Base-by-base conservation (phyloP, 371 early-diverging fungal genomes). In the Choanephora cucurbitarum region DNA sequence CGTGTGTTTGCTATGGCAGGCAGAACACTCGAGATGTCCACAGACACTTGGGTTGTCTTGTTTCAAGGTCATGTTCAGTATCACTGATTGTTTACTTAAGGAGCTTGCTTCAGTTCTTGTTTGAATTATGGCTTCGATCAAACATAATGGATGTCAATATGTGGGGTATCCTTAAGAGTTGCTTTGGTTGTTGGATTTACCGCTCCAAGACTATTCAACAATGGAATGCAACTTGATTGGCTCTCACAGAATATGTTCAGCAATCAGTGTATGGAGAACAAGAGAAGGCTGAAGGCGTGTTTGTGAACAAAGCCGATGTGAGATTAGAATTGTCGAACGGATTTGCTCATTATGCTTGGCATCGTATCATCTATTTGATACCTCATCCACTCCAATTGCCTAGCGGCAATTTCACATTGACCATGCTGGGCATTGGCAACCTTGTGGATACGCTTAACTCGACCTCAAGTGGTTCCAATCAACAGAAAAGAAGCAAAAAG, bases 271-370 rank as follows among this genome's bases (percentile, higher is more conserved):
- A 86, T 60, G 89, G 89, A 18, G 77, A 77, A 10, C 62, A 63
- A 22, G 80, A 84, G 57, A 87, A 88, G 14, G 51, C 40, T 10
- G 21, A 74, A 74, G 17, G 82, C 73, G 67, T 86, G 42, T 73
- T 77, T 17, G 72, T 82, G 32, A 82, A 37, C 23, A 52, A 52
- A 5, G 75, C 76, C 54, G 82, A 75, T 42, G 79, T 89, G 44
- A 80, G 75, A 52, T 73, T 91, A 19, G 88, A 90, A 55, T 69
- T 90, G 44, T 75, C 82, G 8, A 49, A 73, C 5, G 81, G 84
- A 37, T 89, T 89, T 66, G 77, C 81, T 9, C 64, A 82, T 48
- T 88, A 88, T 55, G 83, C 90, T 1, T 92, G 91, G 91, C 85
- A 88, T 52, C 73, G 86, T 28, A 70, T 88, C 17, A 65, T 86